Base-by-base conservation (phyloP, 352 stramenopile species). In the Phytophthora fragariaefolia region DNA sequence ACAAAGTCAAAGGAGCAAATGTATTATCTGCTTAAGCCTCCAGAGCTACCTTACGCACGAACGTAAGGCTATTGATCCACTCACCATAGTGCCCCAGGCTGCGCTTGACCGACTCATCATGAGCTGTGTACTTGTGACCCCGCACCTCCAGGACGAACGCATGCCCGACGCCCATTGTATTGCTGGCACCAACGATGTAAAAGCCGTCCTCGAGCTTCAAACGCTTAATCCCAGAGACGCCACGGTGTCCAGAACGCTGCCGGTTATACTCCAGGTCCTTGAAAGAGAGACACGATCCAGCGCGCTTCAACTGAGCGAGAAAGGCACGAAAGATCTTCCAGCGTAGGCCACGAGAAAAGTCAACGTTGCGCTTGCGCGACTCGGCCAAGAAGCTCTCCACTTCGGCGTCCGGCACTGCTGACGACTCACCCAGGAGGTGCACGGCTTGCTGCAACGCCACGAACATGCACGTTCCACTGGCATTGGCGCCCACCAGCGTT, bases 161-260 rank as follows among this genome's bases (percentile, higher is more conserved):
- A 34, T 63, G 56, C 23, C 56, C 43, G 28, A 63, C 28, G 17
- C 15, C 32, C 56, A 55, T 50, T 20, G 43, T 55, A 30, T 55
- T 63, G 6, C 30, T 50, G 32, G n/a, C 56, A 42, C 18, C 56
- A 49, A 56, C 45, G 18, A 63, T 22, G n/a, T 47, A 52, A n/a
- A 47, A 18, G 6, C 42, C 40, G 17, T 64, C 56, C 15, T 64
- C 56, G 22, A 64, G 8, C 2, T 17, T 28, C 5, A 64, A 20
- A 13, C 46, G 6, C 22, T 15, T 1, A 24, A 64, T 64, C 13
- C 20, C 34, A 43, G 15, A 22, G 10, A 57, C n/a, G 45, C 46
- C 30, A 24, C 56, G 56, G 10, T 56, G 46, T 8, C 56, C 56
- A 23, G 45, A 43, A 15, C 46, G 23, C 12, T 64, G 46, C 17